Conservation (phyloP, 1,284 basidiomycete species). For the Puccinia novopanici region DNA sequence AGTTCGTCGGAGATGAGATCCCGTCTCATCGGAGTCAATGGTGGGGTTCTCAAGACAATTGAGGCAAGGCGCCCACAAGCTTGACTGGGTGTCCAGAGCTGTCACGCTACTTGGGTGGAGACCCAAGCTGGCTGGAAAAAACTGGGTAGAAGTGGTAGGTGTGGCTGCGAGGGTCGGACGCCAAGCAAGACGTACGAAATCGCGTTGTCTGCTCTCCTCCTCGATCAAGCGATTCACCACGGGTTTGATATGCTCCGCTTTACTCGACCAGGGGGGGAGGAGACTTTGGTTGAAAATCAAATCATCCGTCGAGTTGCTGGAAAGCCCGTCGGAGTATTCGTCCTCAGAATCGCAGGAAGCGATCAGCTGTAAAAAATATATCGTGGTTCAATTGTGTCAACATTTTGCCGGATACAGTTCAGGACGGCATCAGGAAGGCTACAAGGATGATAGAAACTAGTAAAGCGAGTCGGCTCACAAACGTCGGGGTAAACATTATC, state of each 20-base stretch:
- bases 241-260: conserved; percentile 17
- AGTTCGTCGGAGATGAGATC: conserved; percentile 14
- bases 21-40: background rate
- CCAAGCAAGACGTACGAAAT: conserved; percentile 22
- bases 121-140: background rate
- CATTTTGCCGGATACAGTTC: background rate
- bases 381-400: background rate
- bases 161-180: conserved; percentile 12
- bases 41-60: background rate
- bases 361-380: conserved; percentile 17
- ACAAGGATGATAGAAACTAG: background rate
- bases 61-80: conserved; percentile 5
- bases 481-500: conserved; percentile 17
- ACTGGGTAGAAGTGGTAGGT: background rate
- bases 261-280: conserved; percentile 13
- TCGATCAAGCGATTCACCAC: conserved; percentile 9
- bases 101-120: background rate
- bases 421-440: background rate
- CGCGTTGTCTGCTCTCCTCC: conserved; percentile 13
- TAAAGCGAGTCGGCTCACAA: conserved; percentile 4
- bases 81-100: conserved; percentile 7
- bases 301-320: background rate
- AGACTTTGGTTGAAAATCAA: background rate
- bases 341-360: conserved; percentile 19
- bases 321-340: conserved; percentile 16